These are phyloP conservation scores for Linderina pennispora DNA, from an alignment of 192 early-diverging fungal genomes.

Conservation along the genomic window DNA sequence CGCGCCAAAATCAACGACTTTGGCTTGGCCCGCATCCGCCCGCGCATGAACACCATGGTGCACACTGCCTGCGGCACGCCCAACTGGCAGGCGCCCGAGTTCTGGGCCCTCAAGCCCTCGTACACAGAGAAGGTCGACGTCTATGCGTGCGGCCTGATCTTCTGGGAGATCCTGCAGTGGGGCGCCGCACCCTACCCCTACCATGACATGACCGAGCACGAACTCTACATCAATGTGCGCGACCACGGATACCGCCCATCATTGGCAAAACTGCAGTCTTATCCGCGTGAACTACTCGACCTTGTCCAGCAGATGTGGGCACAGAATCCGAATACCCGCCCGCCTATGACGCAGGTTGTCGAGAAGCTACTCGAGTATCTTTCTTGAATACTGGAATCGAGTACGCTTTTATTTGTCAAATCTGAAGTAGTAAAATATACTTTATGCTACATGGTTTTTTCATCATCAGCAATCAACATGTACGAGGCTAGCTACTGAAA, in stretches of 20 bases:
- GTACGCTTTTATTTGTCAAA: not conserved
- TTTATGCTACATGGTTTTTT: not conserved
- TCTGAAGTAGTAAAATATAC: not conserved
- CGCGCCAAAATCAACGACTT: conserved; percentile 77
- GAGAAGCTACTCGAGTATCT: conserved; percentile 63
- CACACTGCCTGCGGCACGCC: conserved; percentile 76
- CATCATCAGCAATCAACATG: too few species aligned
- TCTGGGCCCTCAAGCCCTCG: conserved; percentile 61
- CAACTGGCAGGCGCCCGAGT: conserved; percentile 79
- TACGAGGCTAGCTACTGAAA: too few species aligned
- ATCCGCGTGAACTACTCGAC: conserved; percentile 52
- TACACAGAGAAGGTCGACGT: conserved; percentile 69
- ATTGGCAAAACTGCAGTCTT: conserved; percentile 49
- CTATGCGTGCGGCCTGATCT: conserved; percentile 70
- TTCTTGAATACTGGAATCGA: too few species aligned
- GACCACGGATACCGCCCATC: conserved; percentile 57
- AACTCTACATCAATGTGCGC: conserved; percentile 54
- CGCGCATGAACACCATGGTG: conserved; percentile 59
- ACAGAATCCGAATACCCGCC: conserved; percentile 52
- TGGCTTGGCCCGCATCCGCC: conserved; percentile 70
- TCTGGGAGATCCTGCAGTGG: conserved; percentile 77
- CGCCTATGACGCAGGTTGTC: conserved; percentile 65
- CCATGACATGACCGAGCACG: conserved; percentile 59
- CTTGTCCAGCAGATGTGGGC: conserved; percentile 72
- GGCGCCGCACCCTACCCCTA: conserved; percentile 63